Conservation (phyloP, 2,329 filamentous ascomycete species). For the Podosphaera xanthii region DNA sequence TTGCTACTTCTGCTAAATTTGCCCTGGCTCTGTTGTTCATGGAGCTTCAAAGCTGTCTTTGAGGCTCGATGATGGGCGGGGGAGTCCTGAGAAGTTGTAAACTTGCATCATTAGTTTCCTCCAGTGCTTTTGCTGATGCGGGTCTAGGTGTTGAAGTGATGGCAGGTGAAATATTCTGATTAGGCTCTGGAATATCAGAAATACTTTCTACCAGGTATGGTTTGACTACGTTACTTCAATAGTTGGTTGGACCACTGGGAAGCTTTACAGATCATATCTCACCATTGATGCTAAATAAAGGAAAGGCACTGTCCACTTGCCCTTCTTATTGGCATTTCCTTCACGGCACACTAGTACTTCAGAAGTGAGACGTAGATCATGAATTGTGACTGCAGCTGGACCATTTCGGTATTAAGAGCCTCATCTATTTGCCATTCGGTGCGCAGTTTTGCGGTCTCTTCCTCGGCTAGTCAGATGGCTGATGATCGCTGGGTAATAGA, state of each 20-base stretch:
- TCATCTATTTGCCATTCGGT: neutral
- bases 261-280: neutral
- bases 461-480: constrained; percentile 3
- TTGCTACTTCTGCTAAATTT: neutral
- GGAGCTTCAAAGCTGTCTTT: neutral
- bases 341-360: constrained; percentile 1
- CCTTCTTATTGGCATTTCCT: neutral
- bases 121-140: no score
- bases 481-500: neutral
- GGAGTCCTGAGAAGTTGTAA: neutral
- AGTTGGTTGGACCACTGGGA: neutral
- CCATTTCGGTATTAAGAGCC: constrained; percentile 2
- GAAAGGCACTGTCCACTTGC: neutral
- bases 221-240: neutral
- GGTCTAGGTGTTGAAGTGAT: neutral
- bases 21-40: neutral
- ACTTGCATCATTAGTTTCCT: neutral
- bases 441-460: constrained; percentile 1
- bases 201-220: neutral
- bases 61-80: neutral
- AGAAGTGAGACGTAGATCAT: neutral
- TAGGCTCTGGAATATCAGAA: neutral
- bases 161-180: neutral
- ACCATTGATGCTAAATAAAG: neutral
- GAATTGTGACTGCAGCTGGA: neutral